Base-by-base conservation (phyloP, 2,329 filamentous ascomycete species). In the Ramularia endophylla region DNA sequence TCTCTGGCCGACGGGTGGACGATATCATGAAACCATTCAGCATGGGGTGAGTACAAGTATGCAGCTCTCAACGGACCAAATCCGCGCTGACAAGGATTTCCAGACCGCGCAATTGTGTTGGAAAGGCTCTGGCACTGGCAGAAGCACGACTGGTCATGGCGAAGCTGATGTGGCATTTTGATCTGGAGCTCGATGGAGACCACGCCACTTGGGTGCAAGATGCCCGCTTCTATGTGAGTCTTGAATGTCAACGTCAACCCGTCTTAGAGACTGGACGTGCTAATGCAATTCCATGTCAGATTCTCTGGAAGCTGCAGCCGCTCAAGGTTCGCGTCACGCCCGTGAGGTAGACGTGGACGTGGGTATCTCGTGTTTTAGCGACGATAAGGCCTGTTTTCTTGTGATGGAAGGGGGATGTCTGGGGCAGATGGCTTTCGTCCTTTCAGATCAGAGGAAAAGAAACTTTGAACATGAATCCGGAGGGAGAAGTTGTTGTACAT, bases 21-120 rank as follows among this genome's bases (percentile, higher is more conserved):
- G 57, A 60, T 15, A 54, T 59, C 18, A 29, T 56, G 29, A 53
- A 58, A 41, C 57, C 58, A 2, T 62, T 62, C 44, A 48, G 46
- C 16, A 33, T 52, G 38, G 56, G 56, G 42, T 48, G 31, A 40
- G 46, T 48, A 5, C 3, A 32, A 19, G 29, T 8, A 32, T 15
- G 13, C 22, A 25, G 22, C 6, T 25, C 22, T 25, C 22, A 6
- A 11, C 6, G 22, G 22, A 6, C 22, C 22, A 6, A 25, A n/a
- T n/a, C n/a, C n/a, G n/a, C n/a, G n/a, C 22, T 25, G 22, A 25
- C 22, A 6, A 6, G 6, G 22, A 11, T 11, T 6, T 25, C 6
- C 22, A 25, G 11, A 25, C 22, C 22, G 11, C 22, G 22, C 22
- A 25, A 25, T 11, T 25, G 22, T 25, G 22, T 25, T 6, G 22